Percentiles rank a stretch among this genome's conserved stretches.
Evolutionary conservation across 768 basidiomycete species (phyloP).

Genomic region (Lyophyllum shimeji): DNA sequence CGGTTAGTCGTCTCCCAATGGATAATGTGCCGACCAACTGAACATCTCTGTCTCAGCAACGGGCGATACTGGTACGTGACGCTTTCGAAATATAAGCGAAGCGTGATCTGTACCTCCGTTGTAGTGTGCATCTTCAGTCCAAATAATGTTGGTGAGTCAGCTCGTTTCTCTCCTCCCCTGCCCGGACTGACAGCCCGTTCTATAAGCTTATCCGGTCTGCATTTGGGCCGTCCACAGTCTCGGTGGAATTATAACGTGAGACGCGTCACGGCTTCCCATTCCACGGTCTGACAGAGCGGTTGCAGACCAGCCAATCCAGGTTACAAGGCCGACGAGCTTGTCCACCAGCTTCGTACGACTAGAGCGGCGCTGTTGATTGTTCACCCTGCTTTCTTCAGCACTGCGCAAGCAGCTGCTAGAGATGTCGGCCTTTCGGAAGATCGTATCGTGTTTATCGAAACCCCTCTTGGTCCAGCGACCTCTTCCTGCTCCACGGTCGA

Average conservation of each 20-base stretch:
- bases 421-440: conserved; percentile 39
- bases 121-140: conserved; percentile 64
- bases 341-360: conserved; percentile 51
- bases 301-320: conserved; percentile 61
- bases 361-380: conserved; percentile 48
- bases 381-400: conserved; percentile 42
- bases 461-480: conserved; percentile 13
- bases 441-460: conserved; percentile 39
- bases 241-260: conserved; percentile 60
- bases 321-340: conserved; percentile 57
- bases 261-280: neutral
- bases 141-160: conserved; percentile 55
- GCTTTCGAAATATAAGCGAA: neutral
- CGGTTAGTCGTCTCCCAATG: conserved; percentile 29
- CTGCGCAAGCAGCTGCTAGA: conserved; percentile 45
- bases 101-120: neutral
- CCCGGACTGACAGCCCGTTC: neutral
- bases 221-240: conserved; percentile 63
- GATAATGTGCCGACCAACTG: neutral
- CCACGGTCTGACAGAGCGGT: conserved; percentile 14
- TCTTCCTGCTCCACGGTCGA: conserved; percentile 35
- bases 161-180: neutral
- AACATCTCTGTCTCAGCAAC: conserved; percentile 32
- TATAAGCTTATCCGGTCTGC: conserved; percentile 54
- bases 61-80: conserved; percentile 48